Evolutionary conservation across 768 basidiomycete species (phyloP), one percentile per base, ranked within the genome.

Genomic region (Boletus sp.): DNA sequence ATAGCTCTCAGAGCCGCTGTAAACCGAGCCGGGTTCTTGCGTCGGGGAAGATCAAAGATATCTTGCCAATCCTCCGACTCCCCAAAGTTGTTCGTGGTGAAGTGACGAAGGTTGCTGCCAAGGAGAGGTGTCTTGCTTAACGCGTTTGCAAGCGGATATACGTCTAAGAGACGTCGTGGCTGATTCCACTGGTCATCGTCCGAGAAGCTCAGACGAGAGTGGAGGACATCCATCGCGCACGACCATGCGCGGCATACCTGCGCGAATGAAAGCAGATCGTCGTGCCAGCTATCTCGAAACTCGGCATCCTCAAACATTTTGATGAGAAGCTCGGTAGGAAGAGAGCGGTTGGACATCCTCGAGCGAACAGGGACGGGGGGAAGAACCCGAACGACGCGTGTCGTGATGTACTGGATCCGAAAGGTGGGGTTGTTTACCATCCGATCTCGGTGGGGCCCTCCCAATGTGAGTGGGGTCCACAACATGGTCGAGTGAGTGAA

Each of bases 201-300:
- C 9, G 64, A 64, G 43, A 66, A 66, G 29, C 5, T 34, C 10
- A 64, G 4, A 2, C 44, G 49, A 21, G 56, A 19, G 21, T 55
- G 61, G 29, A 65, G 57, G 27, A 65, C 23, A 1, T 56, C 51
- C 59, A 65, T 64, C 27, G 64, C 64, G 30, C 64, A 65, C 15
- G 59, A 50, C 64, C 64, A 65, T 14, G 64, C 47, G 3, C 55
- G 59, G 23, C 64, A 65, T 3, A 64, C 64, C 13, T 64, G 64
- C 14, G 64, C 64, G n/a, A 66, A 65, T 0, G 64, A 66, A 2
- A 65, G 47, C 8, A 65, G 47, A 55, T 65, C 64, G 19, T 39
- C 19, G 23, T 58, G 57, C 64, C 64, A 66, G 14, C 50, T 66
- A 32, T 54, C 23, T 2, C 41, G 44, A 41, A 57, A 57, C 27